Percentiles rank a stretch among this genome's conserved stretches.
Conservation (phyloP, 23 red algal species). For the Chondrus crispus region DNA sequence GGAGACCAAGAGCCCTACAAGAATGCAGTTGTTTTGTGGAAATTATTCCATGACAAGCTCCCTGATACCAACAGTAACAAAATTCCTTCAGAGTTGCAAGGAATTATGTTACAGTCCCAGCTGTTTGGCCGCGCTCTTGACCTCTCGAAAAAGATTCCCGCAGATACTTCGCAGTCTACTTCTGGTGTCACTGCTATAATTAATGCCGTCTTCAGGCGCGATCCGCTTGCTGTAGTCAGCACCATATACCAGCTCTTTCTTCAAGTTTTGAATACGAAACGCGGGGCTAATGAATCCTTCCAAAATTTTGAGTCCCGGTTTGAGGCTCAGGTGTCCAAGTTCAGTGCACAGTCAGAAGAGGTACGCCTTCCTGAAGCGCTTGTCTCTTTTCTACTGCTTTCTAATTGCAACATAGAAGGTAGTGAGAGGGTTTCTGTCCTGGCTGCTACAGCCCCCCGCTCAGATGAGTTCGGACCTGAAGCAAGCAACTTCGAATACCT, state of each 20-base stretch:
- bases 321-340: not conserved
- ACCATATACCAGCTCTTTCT: not conserved
- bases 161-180: not conserved
- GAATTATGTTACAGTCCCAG: conserved; percentile 14
- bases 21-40: not conserved
- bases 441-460: not conserved
- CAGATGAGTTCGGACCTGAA: not conserved
- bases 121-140: not conserved
- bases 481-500: conserved; percentile 1
- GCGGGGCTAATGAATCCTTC: not conserved
- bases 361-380: not conserved
- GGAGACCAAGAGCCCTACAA: not conserved
- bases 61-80: conserved; percentile 27
- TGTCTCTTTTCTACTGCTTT: not conserved
- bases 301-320: not conserved
- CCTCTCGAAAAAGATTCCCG: not conserved
- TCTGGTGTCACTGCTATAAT: not conserved
- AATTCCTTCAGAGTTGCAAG: not conserved
- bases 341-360: not conserved
- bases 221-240: not conserved
- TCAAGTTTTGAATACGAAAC: not conserved
- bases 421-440: not conserved
- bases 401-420: not conserved
- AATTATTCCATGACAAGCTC: not conserved
- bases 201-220: not conserved